phyloP scores from a whole-genome alignment of 495 filamentous ascomycete genomes.

The Bryoglossum gracile region DNA sequence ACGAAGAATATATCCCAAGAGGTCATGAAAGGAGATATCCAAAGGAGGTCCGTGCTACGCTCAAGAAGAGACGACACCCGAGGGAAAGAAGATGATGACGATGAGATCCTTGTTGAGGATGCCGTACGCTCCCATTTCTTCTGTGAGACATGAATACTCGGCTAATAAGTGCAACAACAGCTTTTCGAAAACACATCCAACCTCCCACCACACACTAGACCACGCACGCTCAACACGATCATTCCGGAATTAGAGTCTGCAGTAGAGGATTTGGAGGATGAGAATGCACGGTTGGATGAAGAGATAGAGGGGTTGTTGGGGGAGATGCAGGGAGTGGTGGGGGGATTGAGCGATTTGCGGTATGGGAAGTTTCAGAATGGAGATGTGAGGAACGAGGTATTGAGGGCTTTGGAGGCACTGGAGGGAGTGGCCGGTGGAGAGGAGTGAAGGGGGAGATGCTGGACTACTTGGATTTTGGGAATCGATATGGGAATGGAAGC shows the following conservation, averaged over 20 bases:
- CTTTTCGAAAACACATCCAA: slow-evolving; percentile 54
- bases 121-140: slow-evolving; percentile 39
- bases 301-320: slow-evolving; percentile 55
- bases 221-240: slow-evolving; percentile 57
- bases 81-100: slow-evolving; percentile 53
- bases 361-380: slow-evolving; percentile 67
- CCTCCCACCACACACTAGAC: slow-evolving; percentile 26
- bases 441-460: too few relatives aligned
- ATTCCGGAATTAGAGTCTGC: slow-evolving; percentile 62
- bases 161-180: slow-evolving; percentile 28
- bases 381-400: slow-evolving; percentile 50
- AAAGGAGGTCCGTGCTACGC: slow-evolving; percentile 54
- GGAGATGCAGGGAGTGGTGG: slow-evolving; percentile 55
- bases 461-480: too few relatives aligned
- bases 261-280: slow-evolving; percentile 54
- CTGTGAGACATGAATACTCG: background rate
- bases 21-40: slow-evolving; percentile 51
- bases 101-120: slow-evolving; percentile 63
- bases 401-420: slow-evolving; percentile 54
- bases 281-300: slow-evolving; percentile 54
- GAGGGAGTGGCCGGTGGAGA: too few relatives aligned
- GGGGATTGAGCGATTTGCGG: slow-evolving; percentile 71
- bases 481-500: too few relatives aligned
- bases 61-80: slow-evolving; percentile 45
- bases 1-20: slow-evolving; percentile 61